These are phyloP conservation scores for Lindgomyces ingoldianus DNA, from an alignment of 495 filamentous ascomycete genomes.

Conservation along the genomic window DNA sequence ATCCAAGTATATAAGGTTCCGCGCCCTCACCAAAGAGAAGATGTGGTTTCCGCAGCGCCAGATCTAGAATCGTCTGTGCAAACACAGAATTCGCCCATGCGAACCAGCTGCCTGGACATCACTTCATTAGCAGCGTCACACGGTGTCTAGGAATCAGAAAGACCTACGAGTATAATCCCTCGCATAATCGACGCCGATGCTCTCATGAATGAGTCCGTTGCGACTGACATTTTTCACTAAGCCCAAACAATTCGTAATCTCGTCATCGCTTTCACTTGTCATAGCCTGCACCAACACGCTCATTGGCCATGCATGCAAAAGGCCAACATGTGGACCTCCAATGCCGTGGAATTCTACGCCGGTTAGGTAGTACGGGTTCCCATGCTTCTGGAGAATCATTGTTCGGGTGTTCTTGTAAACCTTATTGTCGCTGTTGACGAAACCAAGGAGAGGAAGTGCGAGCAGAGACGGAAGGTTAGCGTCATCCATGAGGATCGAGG, in stretches of 20 bases:
- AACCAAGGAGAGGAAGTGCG: slow-evolving; percentile 84
- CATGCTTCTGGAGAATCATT: slow-evolving; percentile 77
- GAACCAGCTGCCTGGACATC: slow-evolving; percentile 64
- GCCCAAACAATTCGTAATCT: slow-evolving; percentile 72
- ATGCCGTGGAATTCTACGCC: slow-evolving; percentile 84
- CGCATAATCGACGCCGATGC: slow-evolving; percentile 76
- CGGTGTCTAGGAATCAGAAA: neutral
- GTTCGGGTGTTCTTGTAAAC: slow-evolving; percentile 87
- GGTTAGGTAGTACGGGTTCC: slow-evolving; percentile 87
- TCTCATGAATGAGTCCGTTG: slow-evolving; percentile 88
- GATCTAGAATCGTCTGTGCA: slow-evolving; percentile 86
- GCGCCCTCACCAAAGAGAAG: slow-evolving; percentile 71
- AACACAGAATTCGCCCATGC: slow-evolving; percentile 98
- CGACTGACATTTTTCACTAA: slow-evolving; percentile 70
- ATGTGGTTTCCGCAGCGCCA: slow-evolving; percentile 82
- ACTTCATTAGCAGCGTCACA: slow-evolving; percentile 1
- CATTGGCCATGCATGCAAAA: slow-evolving; percentile 96
- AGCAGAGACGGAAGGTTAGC: slow-evolving; percentile 92
- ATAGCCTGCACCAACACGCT: slow-evolving; percentile 85
- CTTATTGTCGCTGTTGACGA: slow-evolving; percentile 63
- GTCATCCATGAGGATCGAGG: slow-evolving; percentile 91
- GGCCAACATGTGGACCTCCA: slow-evolving; percentile 81
- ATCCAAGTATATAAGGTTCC: slow-evolving; percentile 42
- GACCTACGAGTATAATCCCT: slow-evolving; percentile 73
- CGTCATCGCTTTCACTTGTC: slow-evolving; percentile 82